Evolutionary conservation across 192 early-diverging fungal genomes (phyloP), one percentile per base, ranked within the genome.

Genomic region (Coemansia sp.): DNA sequence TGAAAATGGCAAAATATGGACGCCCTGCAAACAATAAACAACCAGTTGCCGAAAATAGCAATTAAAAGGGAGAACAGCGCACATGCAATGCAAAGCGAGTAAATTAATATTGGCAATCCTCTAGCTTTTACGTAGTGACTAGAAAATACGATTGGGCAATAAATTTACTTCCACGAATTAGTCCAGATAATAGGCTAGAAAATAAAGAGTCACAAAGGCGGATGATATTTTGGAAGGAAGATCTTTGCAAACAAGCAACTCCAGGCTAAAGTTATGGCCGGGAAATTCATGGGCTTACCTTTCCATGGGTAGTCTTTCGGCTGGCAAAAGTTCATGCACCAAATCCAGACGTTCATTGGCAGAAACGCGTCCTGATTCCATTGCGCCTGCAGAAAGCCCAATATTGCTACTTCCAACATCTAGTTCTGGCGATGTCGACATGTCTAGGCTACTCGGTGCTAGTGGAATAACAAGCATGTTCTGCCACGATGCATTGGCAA

Each of bases 401-500:
- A 39, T 51, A 26, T 16, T 60, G 42, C 21, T 13, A 21, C 61
- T 39, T 12, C 41, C 54, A 22, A 39, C 52, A 21, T 39, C 42
- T 42, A 42, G 32, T 2, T 12, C 51, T 16, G 68, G 61, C 21
- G 61, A 57, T 12, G 48, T 22, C 8, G 61, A 48, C 21, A 46
- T 46, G 4, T 37, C 3, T 4, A 16, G 43, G 15, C 43, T 49
- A 8, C 15, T 13, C 41, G 57, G 39, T 32, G 41, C 11, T 47
- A 42, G 39, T 36, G 80, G 66, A 22, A 77, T 66, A 19, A 73
- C 69, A 16, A 71, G 69, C n/a, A 62, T 66, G 48, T 39, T 72
- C 45, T 74, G 74, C 80, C 80, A 82, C 37, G 59, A n/a, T 15
- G 62, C 39, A 51, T 72, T 65, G 21, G 74, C 72, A 66, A 82